These are phyloP conservation scores for Neonectria hederae DNA, from an alignment of 2,329 filamentous ascomycete species.

Conservation along the genomic window DNA sequence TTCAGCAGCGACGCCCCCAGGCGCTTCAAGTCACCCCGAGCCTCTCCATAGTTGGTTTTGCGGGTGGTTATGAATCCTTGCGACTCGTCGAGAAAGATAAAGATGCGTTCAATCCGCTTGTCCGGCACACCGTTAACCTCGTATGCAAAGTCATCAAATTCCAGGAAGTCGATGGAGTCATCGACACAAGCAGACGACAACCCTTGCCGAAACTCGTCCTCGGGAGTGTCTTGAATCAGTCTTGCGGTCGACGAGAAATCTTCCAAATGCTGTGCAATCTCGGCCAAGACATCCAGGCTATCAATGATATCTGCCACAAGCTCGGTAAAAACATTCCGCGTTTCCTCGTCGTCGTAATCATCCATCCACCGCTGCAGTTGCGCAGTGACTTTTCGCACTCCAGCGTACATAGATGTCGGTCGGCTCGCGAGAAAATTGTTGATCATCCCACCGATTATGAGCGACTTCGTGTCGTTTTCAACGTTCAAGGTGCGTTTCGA, in stretches of 20 bases:
- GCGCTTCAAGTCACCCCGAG: constrained; percentile 37
- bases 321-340: constrained; percentile 22
- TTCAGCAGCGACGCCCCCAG: constrained; percentile 36
- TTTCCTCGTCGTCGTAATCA: constrained; percentile 23
- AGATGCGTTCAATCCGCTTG: constrained; percentile 29
- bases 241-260: constrained; percentile 1
- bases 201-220: not conserved
- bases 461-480: constrained; percentile 6
- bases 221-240: not conserved
- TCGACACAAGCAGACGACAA: not conserved
- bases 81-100: constrained; percentile 33
- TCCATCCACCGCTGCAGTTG: constrained; percentile 31
- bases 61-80: constrained; percentile 23
- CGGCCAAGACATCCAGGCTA: constrained; percentile 32
- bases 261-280: constrained; percentile 35
- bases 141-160: constrained; percentile 32
- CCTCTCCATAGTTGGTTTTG: constrained; percentile 22
- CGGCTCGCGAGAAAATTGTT: constrained; percentile 36
- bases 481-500: not conserved
- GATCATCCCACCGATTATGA: constrained; percentile 24
- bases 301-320: constrained; percentile 37
- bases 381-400: constrained; percentile 33
- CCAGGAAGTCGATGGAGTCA: constrained; percentile 24
- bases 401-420: constrained; percentile 20
- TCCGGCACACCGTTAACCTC: constrained; percentile 11